Conservation (phyloP, 129 eudicot genomes). For the Gnaphalium uliginosum region DNA sequence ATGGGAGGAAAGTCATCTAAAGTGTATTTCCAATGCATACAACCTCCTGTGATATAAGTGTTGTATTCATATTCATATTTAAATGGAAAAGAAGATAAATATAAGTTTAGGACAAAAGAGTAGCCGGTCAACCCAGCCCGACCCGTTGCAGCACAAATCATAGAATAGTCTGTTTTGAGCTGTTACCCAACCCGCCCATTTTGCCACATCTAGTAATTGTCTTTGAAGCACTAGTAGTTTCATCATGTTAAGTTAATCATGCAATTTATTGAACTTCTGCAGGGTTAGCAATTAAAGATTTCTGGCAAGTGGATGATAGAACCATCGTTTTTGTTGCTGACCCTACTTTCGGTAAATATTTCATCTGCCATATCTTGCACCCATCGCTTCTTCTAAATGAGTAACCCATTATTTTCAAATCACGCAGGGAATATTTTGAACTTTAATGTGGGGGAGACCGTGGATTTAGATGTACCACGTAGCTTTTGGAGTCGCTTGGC, state of each 20-base stretch:
- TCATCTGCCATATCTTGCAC: not conserved
- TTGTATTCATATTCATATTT: not conserved
- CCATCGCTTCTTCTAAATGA: conserved; percentile 30
- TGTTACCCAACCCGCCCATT: not conserved
- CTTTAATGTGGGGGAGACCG: conserved; percentile 85
- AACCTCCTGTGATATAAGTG: not conserved
- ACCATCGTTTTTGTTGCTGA: conserved; percentile 97
- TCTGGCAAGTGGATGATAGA: conserved; percentile 93
- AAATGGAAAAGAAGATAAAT: not conserved
- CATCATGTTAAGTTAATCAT: conserved; percentile 25
- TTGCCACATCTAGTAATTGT: not conserved
- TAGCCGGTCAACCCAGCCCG: not conserved
- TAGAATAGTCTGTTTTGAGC: not conserved
- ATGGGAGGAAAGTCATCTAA: not conserved
- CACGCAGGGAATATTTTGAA: conserved; percentile 75
- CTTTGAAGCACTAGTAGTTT: not conserved
- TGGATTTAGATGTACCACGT: conserved; percentile 89
- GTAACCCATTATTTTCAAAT: not conserved
- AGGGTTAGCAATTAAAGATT: conserved; percentile 94
- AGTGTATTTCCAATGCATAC: not conserved
- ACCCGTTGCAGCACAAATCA: not conserved
- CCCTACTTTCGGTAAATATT: conserved; percentile 85
- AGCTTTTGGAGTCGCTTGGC: conserved; percentile 99
- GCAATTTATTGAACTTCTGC: conserved; percentile 58
- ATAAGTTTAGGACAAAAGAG: not conserved